These are phyloP conservation scores for Fusarium verrucosum DNA, from an alignment of 2,329 filamentous ascomycete species.

Conservation along the genomic window DNA sequence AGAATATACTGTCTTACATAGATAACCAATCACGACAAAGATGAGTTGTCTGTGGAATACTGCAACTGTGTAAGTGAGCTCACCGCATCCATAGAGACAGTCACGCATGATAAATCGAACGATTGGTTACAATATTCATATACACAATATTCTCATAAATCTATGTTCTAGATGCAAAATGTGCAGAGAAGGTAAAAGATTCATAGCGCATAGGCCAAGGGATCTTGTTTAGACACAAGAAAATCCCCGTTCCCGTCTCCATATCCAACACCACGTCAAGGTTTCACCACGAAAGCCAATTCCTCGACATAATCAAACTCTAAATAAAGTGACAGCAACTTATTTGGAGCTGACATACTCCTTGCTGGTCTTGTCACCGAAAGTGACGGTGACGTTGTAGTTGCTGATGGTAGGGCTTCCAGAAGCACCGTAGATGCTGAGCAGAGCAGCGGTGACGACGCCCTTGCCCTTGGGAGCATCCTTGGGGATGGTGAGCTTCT, in stretches of 20 bases:
- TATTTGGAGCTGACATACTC: conserved; percentile 30
- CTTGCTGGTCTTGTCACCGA: conserved; percentile 37
- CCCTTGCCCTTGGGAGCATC: conserved; percentile 35
- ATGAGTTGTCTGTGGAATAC: background rate
- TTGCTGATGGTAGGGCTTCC: conserved; percentile 31
- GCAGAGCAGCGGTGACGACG: conserved; percentile 41
- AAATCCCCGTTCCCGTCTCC: background rate
- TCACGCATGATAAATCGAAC: background rate
- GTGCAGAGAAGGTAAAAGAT: background rate
- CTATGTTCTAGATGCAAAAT: conserved; percentile 11
- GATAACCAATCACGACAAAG: background rate
- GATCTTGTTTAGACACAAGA: background rate
- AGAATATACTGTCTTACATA: conserved; percentile 21
- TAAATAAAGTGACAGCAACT: too few relatives aligned
- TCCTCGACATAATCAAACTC: conserved; percentile 1
- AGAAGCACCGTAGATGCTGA: conserved; percentile 46
- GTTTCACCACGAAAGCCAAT: background rate
- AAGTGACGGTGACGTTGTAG: conserved; percentile 42
- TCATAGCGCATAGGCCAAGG: background rate
- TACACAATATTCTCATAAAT: background rate
- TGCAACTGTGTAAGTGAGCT: background rate
- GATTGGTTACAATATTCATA: background rate
- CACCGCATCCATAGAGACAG: background rate
- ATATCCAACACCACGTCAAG: conserved; percentile 12
- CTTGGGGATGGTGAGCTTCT: conserved; percentile 42